Conservation (phyloP, 2,329 filamentous ascomycete genomes). For the Didymella keratinophila region DNA sequence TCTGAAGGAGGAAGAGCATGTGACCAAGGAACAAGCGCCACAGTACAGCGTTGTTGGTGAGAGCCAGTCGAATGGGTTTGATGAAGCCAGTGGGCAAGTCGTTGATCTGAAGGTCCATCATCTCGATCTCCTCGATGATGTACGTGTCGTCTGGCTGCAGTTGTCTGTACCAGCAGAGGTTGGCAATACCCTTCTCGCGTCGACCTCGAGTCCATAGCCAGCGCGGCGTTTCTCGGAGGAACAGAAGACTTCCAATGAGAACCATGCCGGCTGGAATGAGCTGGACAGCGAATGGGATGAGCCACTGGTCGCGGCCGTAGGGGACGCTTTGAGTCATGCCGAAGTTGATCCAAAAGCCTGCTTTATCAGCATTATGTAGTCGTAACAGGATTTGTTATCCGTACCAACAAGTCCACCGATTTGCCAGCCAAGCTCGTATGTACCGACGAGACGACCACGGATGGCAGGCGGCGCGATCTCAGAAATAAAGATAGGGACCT, state of each 20-base stretch:
- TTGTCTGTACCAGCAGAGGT: slow-evolving; percentile 70
- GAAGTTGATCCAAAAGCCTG: slow-evolving; percentile 55
- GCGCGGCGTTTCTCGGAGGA: slow-evolving; percentile 54
- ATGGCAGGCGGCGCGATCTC: slow-evolving; percentile 67
- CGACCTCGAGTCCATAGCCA: slow-evolving; percentile 55
- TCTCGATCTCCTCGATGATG: slow-evolving; percentile 75
- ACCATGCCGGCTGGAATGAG: slow-evolving; percentile 71
- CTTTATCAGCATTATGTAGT: too few species aligned
- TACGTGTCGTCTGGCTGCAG: slow-evolving; percentile 67
- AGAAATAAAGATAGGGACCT: slow-evolving; percentile 68
- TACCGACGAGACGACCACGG: slow-evolving; percentile 64
- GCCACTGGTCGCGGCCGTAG: slow-evolving; percentile 55
- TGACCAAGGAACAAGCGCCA: slow-evolving; percentile 78
- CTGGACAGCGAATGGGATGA: slow-evolving; percentile 66
- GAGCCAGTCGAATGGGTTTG: slow-evolving; percentile 56
- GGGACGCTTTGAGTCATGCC: slow-evolving; percentile 55
- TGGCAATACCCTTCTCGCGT: slow-evolving; percentile 52
- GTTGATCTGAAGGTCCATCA: slow-evolving; percentile 74
- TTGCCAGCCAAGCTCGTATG: slow-evolving; percentile 60
- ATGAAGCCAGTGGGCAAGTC: slow-evolving; percentile 76
- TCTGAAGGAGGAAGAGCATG: slow-evolving; percentile 83
- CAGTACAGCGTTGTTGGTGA: slow-evolving; percentile 59
- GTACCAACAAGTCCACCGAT: slow-evolving; percentile 45
- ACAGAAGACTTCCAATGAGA: slow-evolving; percentile 51
- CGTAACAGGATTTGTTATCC: too few species aligned